Evolutionary conservation across 2,329 filamentous ascomycete species (phyloP).

Genomic region (Dactylellina parvicollis): DNA sequence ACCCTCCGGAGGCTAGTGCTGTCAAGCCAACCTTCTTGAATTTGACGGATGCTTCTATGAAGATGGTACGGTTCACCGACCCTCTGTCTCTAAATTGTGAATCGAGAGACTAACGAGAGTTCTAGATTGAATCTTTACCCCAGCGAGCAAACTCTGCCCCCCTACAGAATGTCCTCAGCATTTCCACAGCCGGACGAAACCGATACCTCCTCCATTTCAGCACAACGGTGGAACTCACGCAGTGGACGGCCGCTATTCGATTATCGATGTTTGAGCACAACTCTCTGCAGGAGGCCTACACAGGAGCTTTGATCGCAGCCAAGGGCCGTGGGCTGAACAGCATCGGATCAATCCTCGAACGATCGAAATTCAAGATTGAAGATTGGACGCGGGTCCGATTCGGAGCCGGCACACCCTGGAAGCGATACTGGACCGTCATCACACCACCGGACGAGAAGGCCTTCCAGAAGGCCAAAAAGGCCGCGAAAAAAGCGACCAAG

Average conservation of each 20-base stretch:
- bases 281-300: constrained; percentile 94
- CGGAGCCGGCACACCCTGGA: constrained; percentile 94
- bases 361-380: constrained; percentile 78
- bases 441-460: constrained; percentile 94
- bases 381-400: constrained; percentile 97
- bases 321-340: constrained; percentile 91
- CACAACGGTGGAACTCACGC: constrained; percentile 87
- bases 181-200: constrained; percentile 95
- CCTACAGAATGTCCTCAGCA: constrained; percentile 91
- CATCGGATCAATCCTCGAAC: constrained; percentile 87
- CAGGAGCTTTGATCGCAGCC: constrained; percentile 90
- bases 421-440: constrained; percentile 95
- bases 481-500: constrained; percentile 76
- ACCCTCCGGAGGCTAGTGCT: constrained; percentile 16
- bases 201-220: constrained; percentile 96
- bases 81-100: background rate
- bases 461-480: constrained; percentile 82
- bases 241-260: constrained; percentile 95
- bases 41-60: constrained; percentile 94
- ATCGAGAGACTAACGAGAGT: background rate
- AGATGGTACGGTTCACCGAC: constrained; percentile 75
- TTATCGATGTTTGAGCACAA: constrained; percentile 94
- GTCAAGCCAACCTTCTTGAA: constrained; percentile 95
- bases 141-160: constrained; percentile 80
- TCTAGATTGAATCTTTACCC: constrained; percentile 84